Evolutionary conservation across 208 protist genomes (phyloP).

Genomic region (Crithidia bombi): DNA sequence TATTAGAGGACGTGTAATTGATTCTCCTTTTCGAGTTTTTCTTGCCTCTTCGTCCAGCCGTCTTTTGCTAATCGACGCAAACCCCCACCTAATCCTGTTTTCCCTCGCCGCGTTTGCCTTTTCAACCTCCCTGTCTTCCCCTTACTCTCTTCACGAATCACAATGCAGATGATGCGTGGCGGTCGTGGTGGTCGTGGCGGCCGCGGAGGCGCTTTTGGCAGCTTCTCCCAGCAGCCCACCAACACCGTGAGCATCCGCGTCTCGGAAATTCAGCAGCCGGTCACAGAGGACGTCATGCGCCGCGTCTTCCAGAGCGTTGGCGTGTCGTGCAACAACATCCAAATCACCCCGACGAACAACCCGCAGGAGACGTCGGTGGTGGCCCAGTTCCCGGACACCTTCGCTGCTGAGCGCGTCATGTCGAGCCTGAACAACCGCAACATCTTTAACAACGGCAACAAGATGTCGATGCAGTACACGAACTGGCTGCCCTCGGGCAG

Average conservation of each 20-base stretch:
- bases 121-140: too few relatives aligned
- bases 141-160: neutral
- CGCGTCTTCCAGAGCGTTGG: conserved; percentile 84
- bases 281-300: conserved; percentile 87
- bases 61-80: too few relatives aligned
- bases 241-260: conserved; percentile 83
- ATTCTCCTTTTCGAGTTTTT: too few relatives aligned
- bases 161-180: conserved; percentile 43
- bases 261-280: conserved; percentile 74
- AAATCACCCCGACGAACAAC: conserved; percentile 60
- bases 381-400: conserved; percentile 71
- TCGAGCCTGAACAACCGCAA: conserved; percentile 79
- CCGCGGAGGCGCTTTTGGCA: conserved; percentile 39
- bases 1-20: too few relatives aligned
- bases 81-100: too few relatives aligned
- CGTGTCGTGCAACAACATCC: conserved; percentile 58
- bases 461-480: conserved; percentile 81
- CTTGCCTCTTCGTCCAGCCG: too few relatives aligned
- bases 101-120: too few relatives aligned
- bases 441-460: conserved; percentile 91
- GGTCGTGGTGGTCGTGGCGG: conserved; percentile 40
- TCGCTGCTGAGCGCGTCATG: conserved; percentile 70
- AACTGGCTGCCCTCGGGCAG: conserved; percentile 38
- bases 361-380: conserved; percentile 72
- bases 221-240: conserved; percentile 35